Evolutionary conservation across 257 asterid genomes (phyloP), one percentile per base, ranked within the genome.

Genomic region (Fraxinus anomala): DNA sequence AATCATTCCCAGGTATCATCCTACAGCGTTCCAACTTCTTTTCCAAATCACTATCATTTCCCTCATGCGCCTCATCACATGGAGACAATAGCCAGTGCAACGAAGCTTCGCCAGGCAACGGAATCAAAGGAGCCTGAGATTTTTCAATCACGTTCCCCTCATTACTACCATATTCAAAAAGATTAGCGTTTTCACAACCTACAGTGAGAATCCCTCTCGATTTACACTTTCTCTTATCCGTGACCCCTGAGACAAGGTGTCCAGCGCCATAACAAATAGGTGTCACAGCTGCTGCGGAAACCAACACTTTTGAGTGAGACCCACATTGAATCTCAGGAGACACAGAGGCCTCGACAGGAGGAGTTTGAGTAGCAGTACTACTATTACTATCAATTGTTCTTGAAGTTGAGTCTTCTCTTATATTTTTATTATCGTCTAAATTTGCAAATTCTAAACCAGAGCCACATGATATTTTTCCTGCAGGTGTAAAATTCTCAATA

Each of bases 251-350:
- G 9, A 95, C 42, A 33, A 90, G 89, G 87, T 91, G 95, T 0
- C 97, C 96, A 42, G 89, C 92, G 56, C 92, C 97, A 74, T 92
- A 95, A 80, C 95, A 91, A 80, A 91, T 82, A 14, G 98, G 97
- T 1, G 97, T 89, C 28, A 78, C 88, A 34, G 82, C 86, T 21
- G 92, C 79, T 2, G 79, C 79, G 1, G 78, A 83, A 84, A 73
- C 85, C 68, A 79, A n/a, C 66, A 85, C 39, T 74, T 74, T 79
- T 1, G 90, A 79, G 31, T 72, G 80, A 16, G 90, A 78, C 26
- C 88, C 87, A 26, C 65, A 81, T 76, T 89, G 97, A 61, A 92
- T 87, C 77, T 94, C 97, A 74, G 99, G 98, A 72, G 99, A 94
- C 16, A 88, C 80, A 12, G 98, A 94, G 39, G 93, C 89, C 86